Conservation (phyloP, 441 rosid species). For the Bruguiera hainesii region DNA sequence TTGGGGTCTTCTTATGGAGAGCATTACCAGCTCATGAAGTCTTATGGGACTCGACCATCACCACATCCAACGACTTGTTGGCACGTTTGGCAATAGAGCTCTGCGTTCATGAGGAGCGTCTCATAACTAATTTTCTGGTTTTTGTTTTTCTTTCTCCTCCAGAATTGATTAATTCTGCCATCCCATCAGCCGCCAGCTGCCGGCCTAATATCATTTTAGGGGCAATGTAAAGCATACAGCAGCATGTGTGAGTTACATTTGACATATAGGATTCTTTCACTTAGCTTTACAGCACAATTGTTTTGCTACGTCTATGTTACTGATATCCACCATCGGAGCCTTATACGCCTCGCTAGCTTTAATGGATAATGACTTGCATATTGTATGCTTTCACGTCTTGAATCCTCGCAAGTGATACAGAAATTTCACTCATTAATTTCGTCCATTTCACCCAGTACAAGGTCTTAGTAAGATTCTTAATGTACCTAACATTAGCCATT, state of each 20-base stretch:
- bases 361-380: neutral
- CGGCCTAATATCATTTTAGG: neutral
- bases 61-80: slow-evolving; percentile 70
- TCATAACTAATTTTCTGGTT: neutral
- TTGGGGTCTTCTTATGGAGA: slow-evolving; percentile 60
- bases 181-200: neutral
- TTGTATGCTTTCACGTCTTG: too few species aligned
- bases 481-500: neutral
- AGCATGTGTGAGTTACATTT: neutral
- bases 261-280: neutral
- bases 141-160: neutral
- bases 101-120: slow-evolving; percentile 78
- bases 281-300: slow-evolving; percentile 4
- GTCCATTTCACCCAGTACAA: neutral
- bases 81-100: slow-evolving; percentile 83
- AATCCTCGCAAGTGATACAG: neutral
- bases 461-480: neutral
- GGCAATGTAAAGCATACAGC: neutral
- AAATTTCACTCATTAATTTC: neutral
- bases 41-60: slow-evolving; percentile 79
- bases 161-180: neutral
- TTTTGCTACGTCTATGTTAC: neutral
- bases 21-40: slow-evolving; percentile 92
- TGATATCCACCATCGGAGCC: neutral
- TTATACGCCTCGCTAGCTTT: neutral